Conservation (phyloP, 2,329 filamentous ascomycete species). For the Polytolypa hystricis region DNA sequence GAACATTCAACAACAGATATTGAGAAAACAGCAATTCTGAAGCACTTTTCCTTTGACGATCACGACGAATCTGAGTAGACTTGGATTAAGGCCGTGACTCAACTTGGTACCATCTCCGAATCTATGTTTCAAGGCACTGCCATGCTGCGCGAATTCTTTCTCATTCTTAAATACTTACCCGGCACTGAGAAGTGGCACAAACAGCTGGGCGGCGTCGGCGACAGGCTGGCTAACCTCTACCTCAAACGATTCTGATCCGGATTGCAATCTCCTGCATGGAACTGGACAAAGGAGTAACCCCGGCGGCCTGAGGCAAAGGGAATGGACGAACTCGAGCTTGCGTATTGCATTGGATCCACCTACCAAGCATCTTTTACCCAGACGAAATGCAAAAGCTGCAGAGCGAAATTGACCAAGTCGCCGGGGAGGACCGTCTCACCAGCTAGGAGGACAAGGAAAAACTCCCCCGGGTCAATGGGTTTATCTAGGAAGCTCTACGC, state of each 20-base stretch:
- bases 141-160: conserved; percentile 8
- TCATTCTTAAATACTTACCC: conserved; percentile 1
- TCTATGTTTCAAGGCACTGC: too few species aligned
- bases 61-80: too few species aligned
- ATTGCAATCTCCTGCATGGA: conserved; percentile 1
- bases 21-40: conserved; percentile 12
- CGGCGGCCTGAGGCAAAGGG: neutral
- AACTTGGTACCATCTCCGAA: too few species aligned
- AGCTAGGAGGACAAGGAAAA: too few species aligned
- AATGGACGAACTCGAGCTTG: neutral
- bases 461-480: too few species aligned
- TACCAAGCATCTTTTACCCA: conserved; percentile 2
- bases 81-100: too few species aligned
- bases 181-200: too few species aligned
- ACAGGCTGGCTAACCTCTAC: neutral
- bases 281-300: neutral
- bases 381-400: too few species aligned
- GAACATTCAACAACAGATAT: conserved; percentile 16
- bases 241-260: neutral
- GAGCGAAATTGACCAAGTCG: too few species aligned
- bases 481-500: too few species aligned
- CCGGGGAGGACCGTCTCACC: too few species aligned
- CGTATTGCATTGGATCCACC: neutral
- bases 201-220: neutral
- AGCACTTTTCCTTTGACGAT: conserved; percentile 17